Conservation (phyloP, 192 early-diverging fungal species). For the Jimgerdemannia lactiflua region DNA sequence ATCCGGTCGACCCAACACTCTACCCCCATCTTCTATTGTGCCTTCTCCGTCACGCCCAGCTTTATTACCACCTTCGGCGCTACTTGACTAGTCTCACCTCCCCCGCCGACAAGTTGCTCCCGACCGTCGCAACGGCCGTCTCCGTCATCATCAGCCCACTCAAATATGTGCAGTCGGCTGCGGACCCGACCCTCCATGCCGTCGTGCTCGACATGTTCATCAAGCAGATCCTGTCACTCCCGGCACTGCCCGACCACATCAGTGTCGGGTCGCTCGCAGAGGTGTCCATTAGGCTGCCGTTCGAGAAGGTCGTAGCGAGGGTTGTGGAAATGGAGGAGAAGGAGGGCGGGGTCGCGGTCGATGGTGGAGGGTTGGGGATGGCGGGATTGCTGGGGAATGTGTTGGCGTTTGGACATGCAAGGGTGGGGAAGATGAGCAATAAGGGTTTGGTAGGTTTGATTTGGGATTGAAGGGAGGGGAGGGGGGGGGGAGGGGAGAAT, state of each 20-base stretch:
- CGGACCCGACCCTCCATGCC: constrained; percentile 14
- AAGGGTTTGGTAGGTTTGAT: constrained; percentile 11
- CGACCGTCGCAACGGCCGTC: neutral
- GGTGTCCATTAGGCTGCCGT: constrained; percentile 34
- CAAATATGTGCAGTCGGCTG: neutral
- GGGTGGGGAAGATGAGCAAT: constrained; percentile 17
- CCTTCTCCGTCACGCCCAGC: neutral
- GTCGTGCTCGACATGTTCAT: neutral
- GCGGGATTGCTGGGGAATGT: constrained; percentile 44
- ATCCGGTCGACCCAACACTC: neutral
- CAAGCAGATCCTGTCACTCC: constrained; percentile 48
- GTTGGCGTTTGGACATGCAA: constrained; percentile 26
- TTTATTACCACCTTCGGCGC: neutral
- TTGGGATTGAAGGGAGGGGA: constrained; percentile 13
- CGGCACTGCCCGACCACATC: constrained; percentile 41
- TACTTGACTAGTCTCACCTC: neutral
- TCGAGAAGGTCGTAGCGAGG: constrained; percentile 32
- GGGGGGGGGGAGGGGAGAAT: too few relatives aligned
- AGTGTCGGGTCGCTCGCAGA: constrained; percentile 30
- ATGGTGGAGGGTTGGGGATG: constrained; percentile 11
- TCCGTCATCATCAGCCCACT: neutral
- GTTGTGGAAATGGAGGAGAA: constrained; percentile 17
- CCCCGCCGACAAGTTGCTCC: neutral
- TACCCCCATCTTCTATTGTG: neutral
- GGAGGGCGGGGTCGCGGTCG: neutral